These are phyloP conservation scores for Fomitopsis schrenkii DNA, from an alignment of 1,284 basidiomycete species.

Conservation along the genomic window DNA sequence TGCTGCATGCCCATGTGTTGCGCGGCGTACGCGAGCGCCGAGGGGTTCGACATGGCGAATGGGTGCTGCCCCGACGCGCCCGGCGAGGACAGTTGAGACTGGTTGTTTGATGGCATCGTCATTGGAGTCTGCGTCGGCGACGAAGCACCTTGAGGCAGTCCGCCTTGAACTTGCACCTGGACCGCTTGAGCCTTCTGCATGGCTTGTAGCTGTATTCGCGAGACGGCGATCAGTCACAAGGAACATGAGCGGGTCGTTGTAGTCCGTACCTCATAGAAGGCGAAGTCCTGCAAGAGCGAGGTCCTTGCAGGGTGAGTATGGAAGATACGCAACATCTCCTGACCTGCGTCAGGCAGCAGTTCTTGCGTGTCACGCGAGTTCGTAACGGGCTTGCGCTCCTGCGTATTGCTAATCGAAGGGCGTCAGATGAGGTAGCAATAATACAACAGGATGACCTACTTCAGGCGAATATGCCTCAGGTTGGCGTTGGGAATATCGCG, in stretches of 20 bases:
- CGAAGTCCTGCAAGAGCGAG: conserved; percentile 89
- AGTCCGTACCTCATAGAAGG: conserved; percentile 79
- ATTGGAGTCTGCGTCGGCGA: conserved; percentile 29
- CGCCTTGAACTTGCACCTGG: conserved; percentile 28
- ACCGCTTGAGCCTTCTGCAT: conserved; percentile 64
- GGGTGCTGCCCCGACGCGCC: conserved; percentile 39
- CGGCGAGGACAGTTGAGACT: conserved; percentile 33
- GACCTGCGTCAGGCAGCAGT: conserved; percentile 87
- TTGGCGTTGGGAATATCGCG: conserved; percentile 89
- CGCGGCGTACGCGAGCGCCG: conserved; percentile 37
- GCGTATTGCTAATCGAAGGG: conserved; percentile 72
- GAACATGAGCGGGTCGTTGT: not conserved
- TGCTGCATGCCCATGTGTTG: conserved; percentile 54
- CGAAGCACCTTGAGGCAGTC: conserved; percentile 31
- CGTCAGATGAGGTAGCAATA: not conserved
- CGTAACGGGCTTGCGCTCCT: conserved; percentile 94
- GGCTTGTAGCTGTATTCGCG: conserved; percentile 56
- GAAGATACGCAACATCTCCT: conserved; percentile 94
- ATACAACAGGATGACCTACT: conserved; percentile 41
- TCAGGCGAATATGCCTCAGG: conserved; percentile 78
- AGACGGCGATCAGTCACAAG: not conserved
- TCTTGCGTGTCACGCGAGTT: conserved; percentile 93
- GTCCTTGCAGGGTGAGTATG: conserved; percentile 88
- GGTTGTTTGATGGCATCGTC: conserved; percentile 18
- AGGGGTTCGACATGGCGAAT: conserved; percentile 49